Conservation (phyloP, 306 rosid species). For the Castanea mollissima region DNA sequence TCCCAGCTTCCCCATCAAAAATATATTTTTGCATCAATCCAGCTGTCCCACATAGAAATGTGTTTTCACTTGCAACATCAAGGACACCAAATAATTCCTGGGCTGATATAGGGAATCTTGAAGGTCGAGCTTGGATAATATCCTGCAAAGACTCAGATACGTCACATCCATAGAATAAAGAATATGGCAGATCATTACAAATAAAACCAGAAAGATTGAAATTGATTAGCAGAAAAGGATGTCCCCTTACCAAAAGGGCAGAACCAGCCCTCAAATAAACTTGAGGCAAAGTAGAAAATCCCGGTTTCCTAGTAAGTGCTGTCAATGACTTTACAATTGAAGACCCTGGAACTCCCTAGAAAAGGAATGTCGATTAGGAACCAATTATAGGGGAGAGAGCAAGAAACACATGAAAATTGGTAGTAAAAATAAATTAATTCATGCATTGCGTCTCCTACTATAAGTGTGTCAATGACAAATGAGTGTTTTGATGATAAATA, state of each 20-base stretch:
- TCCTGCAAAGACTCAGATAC: slow-evolving; percentile 49
- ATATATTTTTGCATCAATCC: slow-evolving; percentile 62
- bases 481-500: too few species aligned
- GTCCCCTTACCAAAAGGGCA: slow-evolving; percentile 67
- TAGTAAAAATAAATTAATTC: background rate
- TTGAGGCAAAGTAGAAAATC: slow-evolving; percentile 51
- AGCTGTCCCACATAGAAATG: slow-evolving; percentile 68
- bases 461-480: too few species aligned
- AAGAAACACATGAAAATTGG: slow-evolving; percentile 1
- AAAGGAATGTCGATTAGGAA: slow-evolving; percentile 29
- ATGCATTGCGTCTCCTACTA: background rate
- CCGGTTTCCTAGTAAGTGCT: slow-evolving; percentile 48
- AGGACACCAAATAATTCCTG: slow-evolving; percentile 64
- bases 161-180: slow-evolving; percentile 12
- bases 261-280: slow-evolving; percentile 84
- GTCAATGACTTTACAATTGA: slow-evolving; percentile 58
- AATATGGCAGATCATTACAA: slow-evolving; percentile 1
- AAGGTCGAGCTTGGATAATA: slow-evolving; percentile 57
- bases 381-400: background rate
- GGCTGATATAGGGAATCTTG: slow-evolving; percentile 64
- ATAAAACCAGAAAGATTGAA: slow-evolving; percentile 14
- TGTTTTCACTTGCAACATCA: slow-evolving; percentile 83
- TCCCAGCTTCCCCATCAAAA: slow-evolving; percentile 76
- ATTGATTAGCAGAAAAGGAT: slow-evolving; percentile 8
- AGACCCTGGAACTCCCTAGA: slow-evolving; percentile 73